Conservation (phyloP, 257 asterid species). For the Solanum phureja region DNA sequence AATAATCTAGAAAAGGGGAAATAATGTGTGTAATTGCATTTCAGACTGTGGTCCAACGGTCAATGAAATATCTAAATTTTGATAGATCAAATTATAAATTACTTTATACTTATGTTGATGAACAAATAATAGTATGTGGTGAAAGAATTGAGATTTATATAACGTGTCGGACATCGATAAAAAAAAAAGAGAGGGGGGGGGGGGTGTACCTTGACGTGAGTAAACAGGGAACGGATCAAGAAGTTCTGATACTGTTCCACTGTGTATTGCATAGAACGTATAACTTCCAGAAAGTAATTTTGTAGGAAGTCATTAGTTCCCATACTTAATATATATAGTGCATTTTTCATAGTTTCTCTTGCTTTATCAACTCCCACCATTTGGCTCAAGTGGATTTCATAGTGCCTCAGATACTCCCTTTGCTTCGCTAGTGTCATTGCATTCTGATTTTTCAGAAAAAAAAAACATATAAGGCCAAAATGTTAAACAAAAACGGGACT, state of each 20-base stretch:
- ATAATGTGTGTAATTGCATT: no score
- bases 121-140: no score
- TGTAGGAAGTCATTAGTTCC: conserved; percentile 43
- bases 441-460: conserved; percentile 11
- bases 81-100: no score
- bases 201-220: conserved; percentile 30
- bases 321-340: conserved; percentile 33
- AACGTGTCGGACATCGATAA: no score
- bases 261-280: conserved; percentile 27
- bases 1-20: no score
- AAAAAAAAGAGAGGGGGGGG: no score
- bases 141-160: no score
- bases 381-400: conserved; percentile 25
- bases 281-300: conserved; percentile 29
- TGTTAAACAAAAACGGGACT: no score
- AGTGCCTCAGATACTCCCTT: conserved; percentile 31
- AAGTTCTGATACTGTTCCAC: conserved; percentile 26
- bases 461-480: not conserved
- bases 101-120: no score
- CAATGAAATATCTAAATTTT: no score
- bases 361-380: conserved; percentile 28
- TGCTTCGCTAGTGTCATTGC: conserved; percentile 38
- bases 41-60: no score
- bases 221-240: conserved; percentile 25
- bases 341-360: conserved; percentile 12